phyloP scores from a whole-genome alignment of 495 filamentous ascomycete species.

The Penicillium ochrochloron region DNA sequence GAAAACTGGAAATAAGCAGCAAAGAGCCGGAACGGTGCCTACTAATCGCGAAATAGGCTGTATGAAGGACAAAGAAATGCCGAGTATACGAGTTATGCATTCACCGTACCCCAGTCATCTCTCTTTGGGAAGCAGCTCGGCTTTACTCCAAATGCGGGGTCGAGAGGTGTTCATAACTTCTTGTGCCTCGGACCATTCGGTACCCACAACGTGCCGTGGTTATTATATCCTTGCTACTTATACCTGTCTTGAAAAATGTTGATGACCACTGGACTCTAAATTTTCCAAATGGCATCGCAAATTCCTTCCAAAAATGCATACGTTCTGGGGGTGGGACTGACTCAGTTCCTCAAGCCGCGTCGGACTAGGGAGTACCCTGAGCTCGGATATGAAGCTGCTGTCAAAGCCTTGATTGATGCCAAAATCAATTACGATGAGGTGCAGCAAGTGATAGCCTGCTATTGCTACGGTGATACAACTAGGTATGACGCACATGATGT shows the following conservation, averaged over 20 bases:
- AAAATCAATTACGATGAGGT: slow-evolving; percentile 88
- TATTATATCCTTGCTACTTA: not conserved
- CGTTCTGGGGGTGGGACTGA: slow-evolving; percentile 28
- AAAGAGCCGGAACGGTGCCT: too few species aligned
- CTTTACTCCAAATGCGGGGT: slow-evolving; percentile 13
- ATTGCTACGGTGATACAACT: slow-evolving; percentile 84
- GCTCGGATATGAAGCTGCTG: slow-evolving; percentile 28
- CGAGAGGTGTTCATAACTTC: not conserved
- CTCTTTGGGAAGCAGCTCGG: not conserved
- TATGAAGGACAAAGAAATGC: not conserved
- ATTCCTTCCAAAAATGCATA: slow-evolving; percentile 16
- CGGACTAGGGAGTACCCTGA: slow-evolving; percentile 32
- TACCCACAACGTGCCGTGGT: slow-evolving; percentile 2
- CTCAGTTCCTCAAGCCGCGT: slow-evolving; percentile 32
- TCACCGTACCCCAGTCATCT: not conserved
- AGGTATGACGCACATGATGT: slow-evolving; percentile 26
- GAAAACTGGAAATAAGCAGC: not conserved
- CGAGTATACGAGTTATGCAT: not conserved
- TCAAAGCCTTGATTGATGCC: slow-evolving; percentile 83
- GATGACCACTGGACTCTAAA: not conserved
- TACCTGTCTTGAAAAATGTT: not conserved
- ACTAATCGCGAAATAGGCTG: not conserved
- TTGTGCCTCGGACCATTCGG: slow-evolving; percentile 24
- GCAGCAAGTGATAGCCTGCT: slow-evolving; percentile 82
- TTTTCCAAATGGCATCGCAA: slow-evolving; percentile 14